A percentile compares a stretch with the other conserved stretches of the same genome.
phyloP scores from a whole-genome alignment of 2,329 filamentous ascomycete genomes.

The Xenosphaeropsis pyriputrescens region DNA sequence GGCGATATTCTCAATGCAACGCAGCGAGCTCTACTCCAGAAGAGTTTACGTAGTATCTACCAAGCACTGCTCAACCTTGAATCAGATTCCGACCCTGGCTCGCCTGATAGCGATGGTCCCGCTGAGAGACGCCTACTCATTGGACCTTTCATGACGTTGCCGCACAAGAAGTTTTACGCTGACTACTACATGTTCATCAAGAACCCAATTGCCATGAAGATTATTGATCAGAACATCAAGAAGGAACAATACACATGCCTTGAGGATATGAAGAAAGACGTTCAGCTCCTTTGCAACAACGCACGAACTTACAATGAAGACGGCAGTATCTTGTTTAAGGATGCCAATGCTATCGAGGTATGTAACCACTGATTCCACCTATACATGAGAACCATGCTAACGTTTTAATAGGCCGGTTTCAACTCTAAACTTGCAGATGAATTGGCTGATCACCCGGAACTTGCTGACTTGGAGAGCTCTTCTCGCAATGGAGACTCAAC shows the following conservation, averaged over 20 bases:
- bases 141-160: conserved; percentile 84
- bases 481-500: conserved; percentile 18
- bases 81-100: conserved; percentile 51
- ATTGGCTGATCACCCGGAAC: conserved; percentile 36
- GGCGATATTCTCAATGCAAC: conserved; percentile 50
- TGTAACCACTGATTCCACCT: conserved; percentile 18
- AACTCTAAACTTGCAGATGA: conserved; percentile 36
- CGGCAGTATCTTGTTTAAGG: conserved; percentile 77
- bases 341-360: conserved; percentile 89
- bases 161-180: conserved; percentile 76
- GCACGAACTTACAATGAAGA: conserved; percentile 96
- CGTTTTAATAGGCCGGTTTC: conserved; percentile 36
- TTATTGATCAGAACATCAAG: conserved; percentile 90
- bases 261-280: conserved; percentile 68
- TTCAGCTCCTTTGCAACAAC: conserved; percentile 75
- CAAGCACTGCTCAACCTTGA: conserved; percentile 74
- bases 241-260: conserved; percentile 81
- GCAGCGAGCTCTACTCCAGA: conserved; percentile 66
- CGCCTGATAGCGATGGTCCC: conserved; percentile 33
- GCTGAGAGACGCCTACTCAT: conserved; percentile 68
- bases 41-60: conserved; percentile 62
- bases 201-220: conserved; percentile 89
- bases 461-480: conserved; percentile 34
- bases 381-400: conserved; percentile 16
- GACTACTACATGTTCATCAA: conserved; percentile 94